Base-by-base conservation (phyloP, 768 basidiomycete species). In the Rhodotorula paludigena region DNA sequence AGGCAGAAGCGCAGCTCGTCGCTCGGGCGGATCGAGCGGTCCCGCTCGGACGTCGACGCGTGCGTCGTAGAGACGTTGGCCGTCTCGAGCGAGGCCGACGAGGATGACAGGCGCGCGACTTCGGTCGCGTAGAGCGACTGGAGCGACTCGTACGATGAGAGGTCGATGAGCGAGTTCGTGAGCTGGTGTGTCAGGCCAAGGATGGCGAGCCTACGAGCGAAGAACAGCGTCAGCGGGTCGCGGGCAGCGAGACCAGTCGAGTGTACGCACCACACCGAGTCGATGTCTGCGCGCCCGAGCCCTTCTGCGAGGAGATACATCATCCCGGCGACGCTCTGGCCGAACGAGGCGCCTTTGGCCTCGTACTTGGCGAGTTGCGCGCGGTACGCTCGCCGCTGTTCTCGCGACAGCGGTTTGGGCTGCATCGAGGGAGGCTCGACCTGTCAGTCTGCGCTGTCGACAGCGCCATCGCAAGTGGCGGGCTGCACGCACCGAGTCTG, bases 111-210 rank as follows among this genome's bases (percentile, higher is more conserved):
- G 20, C 96, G 87, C 5, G 85, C 88, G 53, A 97, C 96, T 80
- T 98, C 96, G 78, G 96, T 92, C 61, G 86, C 80, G 78, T 89
- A 96, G 36, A 91, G 81, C 2, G 83, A 77, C 60, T 94, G 88
- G 74, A 87, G 88, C 69, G 81, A 82, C 69, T 96, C 91, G 78
- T 98, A 99, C 60, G 82, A 82, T 36, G 86, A 84, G 56, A 92
- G 85, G 68, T 93, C 89, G 81, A 97, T 90, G 74, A 88, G 87
- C 58, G 89, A 86, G 38, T 89, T 85, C 49, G 84, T 84, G 77
- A 97, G 98, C 80, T 99, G 96, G 77, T 86, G 87, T 25, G 96
- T 98, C 41, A 97, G 82, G 49, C 92, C 92, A 53, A 98, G 83
- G 71, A 97, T 92, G 15, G 92, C 90, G 39, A 93, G 83, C 91